Evolutionary conservation across 345 rosid genomes (phyloP).

Genomic region (Linum trigynum): DNA sequence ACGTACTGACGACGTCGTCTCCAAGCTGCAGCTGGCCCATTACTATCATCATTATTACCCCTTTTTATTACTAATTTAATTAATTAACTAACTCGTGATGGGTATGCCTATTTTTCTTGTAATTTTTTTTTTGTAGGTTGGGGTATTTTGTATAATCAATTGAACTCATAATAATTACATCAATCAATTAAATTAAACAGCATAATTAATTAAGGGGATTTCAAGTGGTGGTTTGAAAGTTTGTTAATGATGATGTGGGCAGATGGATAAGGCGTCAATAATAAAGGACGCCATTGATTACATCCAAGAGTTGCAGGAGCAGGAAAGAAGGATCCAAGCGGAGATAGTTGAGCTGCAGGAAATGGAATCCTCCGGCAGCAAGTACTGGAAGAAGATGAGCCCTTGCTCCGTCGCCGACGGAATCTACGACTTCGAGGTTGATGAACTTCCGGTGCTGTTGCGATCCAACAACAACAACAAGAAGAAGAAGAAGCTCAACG

Average conservation of each 20-base stretch:
- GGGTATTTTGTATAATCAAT: not conserved
- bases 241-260: not conserved
- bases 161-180: no score
- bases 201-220: no score
- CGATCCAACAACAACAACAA: constrained; percentile 81
- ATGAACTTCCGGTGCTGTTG: constrained; percentile 44
- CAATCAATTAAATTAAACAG: no score
- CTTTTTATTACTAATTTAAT: no score
- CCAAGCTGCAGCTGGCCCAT: no score
- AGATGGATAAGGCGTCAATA: constrained; percentile 99
- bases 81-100: no score
- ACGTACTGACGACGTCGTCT: no score
- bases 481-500: constrained; percentile 46
- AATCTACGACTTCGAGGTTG: constrained; percentile 36
- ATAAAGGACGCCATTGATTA: constrained; percentile 88
- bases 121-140: not conserved
- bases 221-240: no score
- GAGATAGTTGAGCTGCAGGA: constrained; percentile 79
- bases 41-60: no score
- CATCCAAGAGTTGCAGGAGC: constrained; percentile 72
- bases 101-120: not conserved
- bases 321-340: constrained; percentile 53
- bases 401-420: constrained; percentile 13
- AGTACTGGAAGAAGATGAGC: constrained; percentile 17
- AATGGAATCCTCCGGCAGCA: constrained; percentile 36